These are phyloP conservation scores for Brassica nigra DNA, from an alignment of 345 rosid genomes.

Conservation along the genomic window DNA sequence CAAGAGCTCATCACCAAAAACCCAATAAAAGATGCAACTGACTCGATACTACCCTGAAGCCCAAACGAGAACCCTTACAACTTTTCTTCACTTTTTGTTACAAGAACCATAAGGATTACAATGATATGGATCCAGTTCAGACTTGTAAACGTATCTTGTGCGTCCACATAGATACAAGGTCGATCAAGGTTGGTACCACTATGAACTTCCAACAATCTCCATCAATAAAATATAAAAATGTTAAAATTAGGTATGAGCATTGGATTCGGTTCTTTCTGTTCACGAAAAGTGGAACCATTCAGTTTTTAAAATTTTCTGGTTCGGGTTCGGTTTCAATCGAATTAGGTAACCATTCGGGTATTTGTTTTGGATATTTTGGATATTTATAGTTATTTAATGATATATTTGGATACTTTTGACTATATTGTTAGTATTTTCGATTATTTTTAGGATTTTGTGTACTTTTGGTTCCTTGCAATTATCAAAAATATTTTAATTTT, in stretches of 20 bases:
- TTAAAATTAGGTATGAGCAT: neutral
- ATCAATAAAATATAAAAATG: neutral
- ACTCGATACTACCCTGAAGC: neutral
- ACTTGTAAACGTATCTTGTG: neutral
- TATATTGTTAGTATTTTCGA: too few species aligned
- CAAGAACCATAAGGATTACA: neutral
- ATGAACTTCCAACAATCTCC: neutral
- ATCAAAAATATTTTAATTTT: too few species aligned
- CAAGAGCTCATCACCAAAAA: neutral
- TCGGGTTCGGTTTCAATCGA: neutral
- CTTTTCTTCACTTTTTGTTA: neutral
- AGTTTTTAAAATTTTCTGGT: neutral
- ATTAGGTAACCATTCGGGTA: neutral
- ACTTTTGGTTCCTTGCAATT: too few species aligned
- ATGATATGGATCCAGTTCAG: neutral
- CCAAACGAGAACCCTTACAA: neutral
- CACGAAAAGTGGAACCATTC: neutral
- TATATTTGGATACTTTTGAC: too few species aligned
- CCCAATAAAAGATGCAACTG: neutral
- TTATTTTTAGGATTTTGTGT: too few species aligned
- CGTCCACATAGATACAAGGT: neutral
- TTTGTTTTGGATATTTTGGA: neutral
- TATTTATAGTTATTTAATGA: neutral
- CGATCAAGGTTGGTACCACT: neutral
- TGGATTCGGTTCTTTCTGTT: neutral